These are phyloP conservation scores for Asterophora lycoperdoides DNA, from an alignment of 768 basidiomycete species.

Conservation along the genomic window DNA sequence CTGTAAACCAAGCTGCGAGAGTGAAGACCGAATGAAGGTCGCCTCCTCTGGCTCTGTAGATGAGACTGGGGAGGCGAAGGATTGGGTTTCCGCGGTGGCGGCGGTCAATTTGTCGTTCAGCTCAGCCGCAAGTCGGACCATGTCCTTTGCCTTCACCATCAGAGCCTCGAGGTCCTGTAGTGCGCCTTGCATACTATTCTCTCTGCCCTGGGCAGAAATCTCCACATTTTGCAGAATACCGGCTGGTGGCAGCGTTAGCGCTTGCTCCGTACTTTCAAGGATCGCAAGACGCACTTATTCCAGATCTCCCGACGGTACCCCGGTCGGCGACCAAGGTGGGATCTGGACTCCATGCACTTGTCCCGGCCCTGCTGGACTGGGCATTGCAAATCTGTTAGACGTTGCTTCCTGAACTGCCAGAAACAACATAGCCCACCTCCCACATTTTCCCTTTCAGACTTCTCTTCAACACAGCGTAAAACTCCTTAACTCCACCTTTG, in stretches of 20 bases:
- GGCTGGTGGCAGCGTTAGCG: slow-evolving; percentile 8
- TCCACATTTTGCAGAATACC: slow-evolving; percentile 80
- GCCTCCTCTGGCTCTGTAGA: slow-evolving; percentile 71
- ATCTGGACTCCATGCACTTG: slow-evolving; percentile 4
- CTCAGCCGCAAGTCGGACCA: slow-evolving; percentile 86
- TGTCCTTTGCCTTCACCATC: slow-evolving; percentile 88
- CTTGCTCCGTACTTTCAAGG: not conserved
- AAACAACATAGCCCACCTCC: slow-evolving; percentile 43
- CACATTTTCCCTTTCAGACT: slow-evolving; percentile 69
- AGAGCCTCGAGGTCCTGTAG: slow-evolving; percentile 86
- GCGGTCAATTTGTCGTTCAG: slow-evolving; percentile 78
- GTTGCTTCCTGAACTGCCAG: not conserved
- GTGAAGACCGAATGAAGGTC: slow-evolving; percentile 81
- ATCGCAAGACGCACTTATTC: slow-evolving; percentile 43
- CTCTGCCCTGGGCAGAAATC: slow-evolving; percentile 55
- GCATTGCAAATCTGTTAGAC: not conserved
- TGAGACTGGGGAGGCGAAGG: slow-evolving; percentile 21
- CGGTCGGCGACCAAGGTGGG: slow-evolving; percentile 2
- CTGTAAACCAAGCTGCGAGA: slow-evolving; percentile 85
- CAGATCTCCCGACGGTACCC: slow-evolving; percentile 30
- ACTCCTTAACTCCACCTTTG: slow-evolving; percentile 81
- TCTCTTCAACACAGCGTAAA: slow-evolving; percentile 74
- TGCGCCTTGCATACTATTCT: slow-evolving; percentile 67
- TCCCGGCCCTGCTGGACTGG: slow-evolving; percentile 17
- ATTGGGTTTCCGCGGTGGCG: slow-evolving; percentile 17